Evolutionary conservation across 371 early-diverging fungal species (phyloP).

Genomic region (Syncephalastrum contaminatum): DNA sequence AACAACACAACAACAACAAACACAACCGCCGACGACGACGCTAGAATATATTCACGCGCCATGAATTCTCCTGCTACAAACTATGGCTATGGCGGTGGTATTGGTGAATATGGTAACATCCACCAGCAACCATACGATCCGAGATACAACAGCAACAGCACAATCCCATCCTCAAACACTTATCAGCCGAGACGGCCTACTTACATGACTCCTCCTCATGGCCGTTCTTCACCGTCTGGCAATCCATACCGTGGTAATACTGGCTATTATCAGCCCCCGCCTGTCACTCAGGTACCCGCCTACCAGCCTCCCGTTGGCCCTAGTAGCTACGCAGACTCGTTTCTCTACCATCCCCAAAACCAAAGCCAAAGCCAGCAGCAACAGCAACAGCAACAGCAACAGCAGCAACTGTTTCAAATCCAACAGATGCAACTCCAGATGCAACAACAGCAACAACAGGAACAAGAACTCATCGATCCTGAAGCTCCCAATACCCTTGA

Average conservation of each 20-base stretch:
- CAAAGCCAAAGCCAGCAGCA: constrained; percentile 7
- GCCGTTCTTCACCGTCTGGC: background rate
- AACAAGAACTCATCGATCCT: constrained; percentile 11
- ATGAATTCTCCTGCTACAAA: background rate
- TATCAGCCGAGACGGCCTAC: no score
- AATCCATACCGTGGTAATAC: no score
- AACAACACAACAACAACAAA: constrained; percentile 3
- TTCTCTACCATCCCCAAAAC: constrained; percentile 1
- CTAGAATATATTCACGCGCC: no score
- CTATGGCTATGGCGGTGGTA: constrained; percentile 1
- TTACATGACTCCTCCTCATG: constrained; percentile 5
- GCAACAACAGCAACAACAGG: constrained; percentile 12
- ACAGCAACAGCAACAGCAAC: constrained; percentile 13
- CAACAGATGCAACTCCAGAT: constrained; percentile 1
- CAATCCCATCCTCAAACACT: no score
- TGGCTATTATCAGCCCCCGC: constrained; percentile 3
- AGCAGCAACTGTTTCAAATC: constrained; percentile 5
- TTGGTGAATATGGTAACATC: background rate
- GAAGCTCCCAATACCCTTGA: constrained; percentile 41
- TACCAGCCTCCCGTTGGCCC: constrained; percentile 9
- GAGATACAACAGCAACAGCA: no score
- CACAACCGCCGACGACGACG: no score
- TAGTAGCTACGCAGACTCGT: background rate
- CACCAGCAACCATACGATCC: no score
- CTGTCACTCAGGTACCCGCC: constrained; percentile 5